Evolutionary conservation across 371 early-diverging fungal species (phyloP), one percentile per base, ranked within the genome.

Genomic region (Mortierella sp.): DNA sequence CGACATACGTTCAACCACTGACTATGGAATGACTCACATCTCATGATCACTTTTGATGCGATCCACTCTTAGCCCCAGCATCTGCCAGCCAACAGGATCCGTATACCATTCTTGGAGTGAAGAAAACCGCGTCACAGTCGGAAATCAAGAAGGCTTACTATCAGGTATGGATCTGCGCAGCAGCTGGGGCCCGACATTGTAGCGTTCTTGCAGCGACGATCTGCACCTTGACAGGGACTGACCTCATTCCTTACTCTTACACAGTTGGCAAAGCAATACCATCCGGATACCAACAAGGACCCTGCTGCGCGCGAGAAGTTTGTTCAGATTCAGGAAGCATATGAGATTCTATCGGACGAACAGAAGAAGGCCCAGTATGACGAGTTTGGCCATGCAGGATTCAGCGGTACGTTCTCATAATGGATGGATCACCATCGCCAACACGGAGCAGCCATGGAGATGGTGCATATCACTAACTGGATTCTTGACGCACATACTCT

Each of bases 91-190:
- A 92, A 64, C 81, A 86, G 43, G 95, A 97, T 69, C 87, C 88
- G 28, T 98, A 97, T 78, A 85, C 90, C 31, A 84, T 92, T 5
- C 82, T 98, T 41, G 96, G 96, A 1, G 90, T 96, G 2, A 65
- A 79, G 29, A 92, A 91, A 71, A 83, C 81, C 22, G 92, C 98
- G 0, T 85, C 90, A 17, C 85, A 88, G 41, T 70, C 83, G 27
- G 97, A 97, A 53, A 95, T 98, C 80, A 98, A 98, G 76, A 95
- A 95, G 80, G 94, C 95, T 6, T 98, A 98, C 82, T 96, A 96
- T 79, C 83, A 84, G 69, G 91, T 89, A 84, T 29, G 12, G 8
- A 19, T 34, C 49, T 40, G 14, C 13, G n/a, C 14, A 37, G 19
- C 10, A 6, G 19, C 24, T 16, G 0, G 8, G 31, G 10, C 4